Conservation (phyloP, 192 early-diverging fungal genomes). For the Endogone sp. region DNA sequence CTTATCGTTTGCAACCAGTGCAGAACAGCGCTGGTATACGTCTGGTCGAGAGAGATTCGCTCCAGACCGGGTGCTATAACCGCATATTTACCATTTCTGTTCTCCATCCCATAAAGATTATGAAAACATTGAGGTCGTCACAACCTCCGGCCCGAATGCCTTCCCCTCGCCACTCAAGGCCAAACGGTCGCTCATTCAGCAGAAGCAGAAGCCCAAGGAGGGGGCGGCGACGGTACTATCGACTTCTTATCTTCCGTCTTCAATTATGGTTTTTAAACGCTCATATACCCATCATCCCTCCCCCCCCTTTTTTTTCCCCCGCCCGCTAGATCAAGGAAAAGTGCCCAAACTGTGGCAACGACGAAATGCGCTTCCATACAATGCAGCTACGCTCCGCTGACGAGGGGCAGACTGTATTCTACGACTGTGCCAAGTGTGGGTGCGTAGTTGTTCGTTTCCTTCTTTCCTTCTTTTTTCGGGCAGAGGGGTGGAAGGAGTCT, state of each 20-base stretch:
- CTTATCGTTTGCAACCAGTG: conserved; percentile 81
- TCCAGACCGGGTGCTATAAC: neutral
- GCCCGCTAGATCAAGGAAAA: conserved; percentile 80
- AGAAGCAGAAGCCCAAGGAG: conserved; percentile 23
- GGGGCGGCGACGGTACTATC: conserved; percentile 45
- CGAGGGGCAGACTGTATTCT: conserved; percentile 99
- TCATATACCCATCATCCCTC: neutral
- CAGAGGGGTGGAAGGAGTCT: no score
- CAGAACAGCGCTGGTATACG: conserved; percentile 53
- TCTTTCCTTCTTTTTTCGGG: no score
- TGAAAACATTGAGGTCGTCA: conserved; percentile 79
- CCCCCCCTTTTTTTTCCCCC: neutral
- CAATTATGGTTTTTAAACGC: no score
- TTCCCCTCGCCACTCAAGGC: conserved; percentile 75
- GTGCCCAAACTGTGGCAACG: conserved; percentile 90
- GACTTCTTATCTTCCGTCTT: neutral
- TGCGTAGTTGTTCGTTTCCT: no score
- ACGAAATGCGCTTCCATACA: conserved; percentile 95
- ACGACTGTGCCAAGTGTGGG: conserved; percentile 94
- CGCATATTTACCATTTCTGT: neutral
- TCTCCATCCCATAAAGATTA: conserved; percentile 41
- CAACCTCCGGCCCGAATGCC: conserved; percentile 66
- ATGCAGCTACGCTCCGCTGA: conserved; percentile 97
- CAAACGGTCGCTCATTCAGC: conserved; percentile 65
- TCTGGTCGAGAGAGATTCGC: neutral